Evolutionary conservation across 306 rosid species (phyloP).

Genomic region (Alnus glutinosa): DNA sequence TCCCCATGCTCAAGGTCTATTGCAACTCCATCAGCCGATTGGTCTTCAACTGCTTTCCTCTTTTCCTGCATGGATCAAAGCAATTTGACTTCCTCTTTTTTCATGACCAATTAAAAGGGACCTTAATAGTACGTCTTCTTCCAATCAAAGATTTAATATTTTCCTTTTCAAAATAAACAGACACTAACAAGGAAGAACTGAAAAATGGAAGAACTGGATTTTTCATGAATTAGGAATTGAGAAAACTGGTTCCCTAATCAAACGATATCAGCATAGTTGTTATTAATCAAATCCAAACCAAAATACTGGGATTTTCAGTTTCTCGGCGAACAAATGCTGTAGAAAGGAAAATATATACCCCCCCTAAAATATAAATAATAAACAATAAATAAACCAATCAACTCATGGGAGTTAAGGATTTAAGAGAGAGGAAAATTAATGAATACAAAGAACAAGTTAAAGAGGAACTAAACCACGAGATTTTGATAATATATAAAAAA

Average conservation of each 20-base stretch:
- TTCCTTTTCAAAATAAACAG: not conserved
- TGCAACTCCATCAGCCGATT: slow-evolving; percentile 2
- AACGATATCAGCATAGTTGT: not conserved
- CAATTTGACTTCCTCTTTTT: not conserved
- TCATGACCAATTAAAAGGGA: not conserved
- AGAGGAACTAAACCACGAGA: not conserved
- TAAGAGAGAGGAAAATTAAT: not conserved
- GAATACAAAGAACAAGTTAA: not conserved
- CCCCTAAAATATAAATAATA: too few relatives aligned
- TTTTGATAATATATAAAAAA: too few relatives aligned
- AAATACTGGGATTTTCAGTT: not conserved
- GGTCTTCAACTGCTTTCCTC: slow-evolving; percentile 13
- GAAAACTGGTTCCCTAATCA: not conserved
- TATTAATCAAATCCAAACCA: not conserved
- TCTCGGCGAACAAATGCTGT: not conserved
- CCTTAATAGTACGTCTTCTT: not conserved
- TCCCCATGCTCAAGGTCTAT: slow-evolving; percentile 39
- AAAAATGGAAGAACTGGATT: not conserved
- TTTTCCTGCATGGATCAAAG: slow-evolving; percentile 19
- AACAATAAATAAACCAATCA: not conserved
- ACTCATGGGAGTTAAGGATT: not conserved
- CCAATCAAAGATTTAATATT: not conserved
- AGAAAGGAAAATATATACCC: too few relatives aligned
- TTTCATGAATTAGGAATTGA: not conserved
- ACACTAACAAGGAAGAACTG: not conserved